Evolutionary conservation across 306 rosid species (phyloP).

Genomic region (Mucuna pruriens): DNA sequence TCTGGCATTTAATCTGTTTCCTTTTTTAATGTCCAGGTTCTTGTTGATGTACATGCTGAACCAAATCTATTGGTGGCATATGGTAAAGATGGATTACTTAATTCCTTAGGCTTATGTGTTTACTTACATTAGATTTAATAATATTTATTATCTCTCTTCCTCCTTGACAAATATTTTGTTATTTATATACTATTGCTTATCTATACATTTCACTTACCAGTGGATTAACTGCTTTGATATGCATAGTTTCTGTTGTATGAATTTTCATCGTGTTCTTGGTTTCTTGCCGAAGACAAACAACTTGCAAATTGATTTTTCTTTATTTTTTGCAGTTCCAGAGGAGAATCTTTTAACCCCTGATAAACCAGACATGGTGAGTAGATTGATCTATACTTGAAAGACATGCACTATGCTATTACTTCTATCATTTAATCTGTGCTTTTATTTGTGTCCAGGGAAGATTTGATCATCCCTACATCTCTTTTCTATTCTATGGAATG

Average conservation of each 20-base stretch:
- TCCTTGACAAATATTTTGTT: not conserved
- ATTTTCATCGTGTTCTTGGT: slow-evolving; percentile 15
- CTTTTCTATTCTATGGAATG: slow-evolving; percentile 90
- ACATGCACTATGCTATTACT: not conserved
- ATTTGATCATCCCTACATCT: slow-evolving; percentile 85
- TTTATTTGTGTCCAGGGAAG: slow-evolving; percentile 59
- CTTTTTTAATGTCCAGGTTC: slow-evolving; percentile 59
- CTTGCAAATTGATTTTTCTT: slow-evolving; percentile 28
- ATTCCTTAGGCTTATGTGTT: slow-evolving; percentile 25
- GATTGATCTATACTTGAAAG: not conserved
- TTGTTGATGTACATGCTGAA: slow-evolving; percentile 82
- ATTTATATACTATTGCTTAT: not conserved
- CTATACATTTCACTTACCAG: not conserved
- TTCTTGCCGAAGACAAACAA: slow-evolving; percentile 21
- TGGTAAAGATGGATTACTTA: slow-evolving; percentile 56
- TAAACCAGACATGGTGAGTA: slow-evolving; percentile 69
- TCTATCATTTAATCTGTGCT: slow-evolving; percentile 2
- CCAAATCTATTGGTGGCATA: slow-evolving; percentile 89
- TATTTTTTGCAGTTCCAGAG: slow-evolving; percentile 73
- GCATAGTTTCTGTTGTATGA: not conserved
- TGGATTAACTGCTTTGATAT: slow-evolving; percentile 32
- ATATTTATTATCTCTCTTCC: not conserved
- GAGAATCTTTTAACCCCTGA: slow-evolving; percentile 77
- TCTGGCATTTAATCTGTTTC: slow-evolving; percentile 12
- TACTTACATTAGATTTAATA: slow-evolving; percentile 1